Evolutionary conservation across 805 yeast genomes (phyloP), one percentile per base, ranked within the genome.

Genomic region (Metschnikowia lachancei): DNA sequence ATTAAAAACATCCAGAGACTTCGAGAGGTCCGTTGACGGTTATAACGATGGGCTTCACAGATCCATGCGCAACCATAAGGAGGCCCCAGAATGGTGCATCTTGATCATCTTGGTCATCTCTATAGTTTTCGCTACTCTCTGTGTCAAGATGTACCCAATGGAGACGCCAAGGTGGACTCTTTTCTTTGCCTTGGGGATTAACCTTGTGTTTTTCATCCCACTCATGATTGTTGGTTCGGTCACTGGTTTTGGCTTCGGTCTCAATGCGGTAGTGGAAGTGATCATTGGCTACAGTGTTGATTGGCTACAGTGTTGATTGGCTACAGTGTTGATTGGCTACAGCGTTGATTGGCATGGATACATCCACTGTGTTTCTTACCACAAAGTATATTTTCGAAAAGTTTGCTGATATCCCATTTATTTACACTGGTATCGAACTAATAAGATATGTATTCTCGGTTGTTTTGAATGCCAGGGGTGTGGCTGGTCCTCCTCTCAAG

Each of bases 141-240:
- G 74, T 28, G 56, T 70, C 40, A 56, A 66, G 56, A 64, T 57
- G 31, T 69, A 74, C 71, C 44, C 60, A 45, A 70, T 72, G 19
- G 72, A 70, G 53, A 63, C 69, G 66, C 76, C 76, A n/a, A 65
- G 69, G n/a, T 71, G 74, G 74, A 52, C 63, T 26, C 61, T 71
- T 48, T 50, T 70, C 20, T 59, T 71, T 41, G 75, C 74, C 10
- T 54, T 71, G 33, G 49, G 66, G 17, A 68, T 71, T 55, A 74
- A 73, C 32, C 46, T 67, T 40, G 55, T 69, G 7, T 68, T 69
- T 55, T 63, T 71, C 53, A 50, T 70, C 44, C 75, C 76, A 14
- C 70, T 68, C 20, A 74, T 70, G 39, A 54, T 70, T 41, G 59
- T 69, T 37, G 62, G 56, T 50, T 62, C 71, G 17, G 52, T 62